phyloP scores from a whole-genome alignment of 768 basidiomycete species.

The Panellus pusillus region DNA sequence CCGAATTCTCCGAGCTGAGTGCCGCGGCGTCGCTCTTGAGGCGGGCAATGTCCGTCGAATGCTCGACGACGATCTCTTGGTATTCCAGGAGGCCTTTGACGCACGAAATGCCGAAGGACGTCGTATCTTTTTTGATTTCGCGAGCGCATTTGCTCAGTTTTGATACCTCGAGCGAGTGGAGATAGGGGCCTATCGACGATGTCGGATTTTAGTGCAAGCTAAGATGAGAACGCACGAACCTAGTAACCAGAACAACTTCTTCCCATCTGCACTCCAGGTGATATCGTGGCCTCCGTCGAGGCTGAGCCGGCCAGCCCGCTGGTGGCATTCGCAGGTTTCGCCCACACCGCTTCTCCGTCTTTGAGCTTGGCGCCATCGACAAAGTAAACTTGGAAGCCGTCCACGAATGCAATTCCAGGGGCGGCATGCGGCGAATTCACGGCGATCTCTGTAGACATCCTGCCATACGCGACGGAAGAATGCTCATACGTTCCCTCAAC shows the following conservation, averaged over 20 bases:
- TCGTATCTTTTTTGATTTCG: conserved; percentile 46
- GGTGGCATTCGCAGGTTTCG: conserved; percentile 68
- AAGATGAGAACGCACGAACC: conserved; percentile 39
- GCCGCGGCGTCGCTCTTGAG: conserved; percentile 52
- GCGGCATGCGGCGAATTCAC: conserved; percentile 37
- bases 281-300: conserved; percentile 75
- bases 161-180: conserved; percentile 61
- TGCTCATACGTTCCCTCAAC: conserved; percentile 49
- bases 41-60: conserved; percentile 60
- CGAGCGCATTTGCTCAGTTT: conserved; percentile 49
- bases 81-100: conserved; percentile 55
- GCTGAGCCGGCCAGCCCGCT: conserved; percentile 61
- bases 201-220: background rate
- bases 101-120: conserved; percentile 64
- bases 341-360: conserved; percentile 55
- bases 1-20: conserved; percentile 29
- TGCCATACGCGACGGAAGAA: conserved; percentile 50
- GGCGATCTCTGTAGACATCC: conserved; percentile 57
- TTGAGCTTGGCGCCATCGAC: conserved; percentile 42
- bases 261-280: conserved; percentile 63
- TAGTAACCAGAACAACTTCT: conserved; percentile 70
- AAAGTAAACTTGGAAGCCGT: conserved; percentile 68
- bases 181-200: conserved; percentile 49
- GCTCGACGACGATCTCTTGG: conserved; percentile 58
- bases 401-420: conserved; percentile 60